These are phyloP conservation scores for Discostella pseudostelligera DNA, from an alignment of 108 stramenopile species.

Conservation along the genomic window DNA sequence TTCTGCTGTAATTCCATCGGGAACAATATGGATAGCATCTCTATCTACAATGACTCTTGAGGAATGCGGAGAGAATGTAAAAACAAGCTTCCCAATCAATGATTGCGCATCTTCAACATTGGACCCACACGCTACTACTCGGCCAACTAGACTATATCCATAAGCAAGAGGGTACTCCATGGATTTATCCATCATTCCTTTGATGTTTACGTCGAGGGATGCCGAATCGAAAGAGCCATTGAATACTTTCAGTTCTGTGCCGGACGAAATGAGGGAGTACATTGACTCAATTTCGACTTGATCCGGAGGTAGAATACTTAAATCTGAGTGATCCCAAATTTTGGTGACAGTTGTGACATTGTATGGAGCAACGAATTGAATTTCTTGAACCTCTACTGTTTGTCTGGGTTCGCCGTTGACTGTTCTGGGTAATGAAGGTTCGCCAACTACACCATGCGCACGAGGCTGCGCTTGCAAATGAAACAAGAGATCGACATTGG, in stretches of 20 bases:
- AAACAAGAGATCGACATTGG: slow-evolving; percentile 84
- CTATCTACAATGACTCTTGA: slow-evolving; percentile 68
- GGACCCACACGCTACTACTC: slow-evolving; percentile 67
- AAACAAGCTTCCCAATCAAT: slow-evolving; percentile 70
- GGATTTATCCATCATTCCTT: slow-evolving; percentile 79
- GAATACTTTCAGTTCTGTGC: slow-evolving; percentile 92
- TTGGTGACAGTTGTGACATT: slow-evolving; percentile 55
- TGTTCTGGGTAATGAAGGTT: too few relatives aligned
- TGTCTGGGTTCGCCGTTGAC: background rate
- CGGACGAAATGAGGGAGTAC: slow-evolving; percentile 87
- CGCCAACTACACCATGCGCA: background rate
- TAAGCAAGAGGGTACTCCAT: slow-evolving; percentile 89
- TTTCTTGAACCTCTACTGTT: slow-evolving; percentile 41
- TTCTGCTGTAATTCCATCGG: slow-evolving; percentile 76
- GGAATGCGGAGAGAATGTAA: slow-evolving; percentile 87
- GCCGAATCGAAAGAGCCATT: slow-evolving; percentile 82
- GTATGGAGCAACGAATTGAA: slow-evolving; percentile 63
- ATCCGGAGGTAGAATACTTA: slow-evolving; percentile 40
- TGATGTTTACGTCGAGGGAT: slow-evolving; percentile 80
- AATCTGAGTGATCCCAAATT: slow-evolving; percentile 20
- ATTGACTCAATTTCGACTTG: slow-evolving; percentile 71
- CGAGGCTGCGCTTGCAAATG: slow-evolving; percentile 19
- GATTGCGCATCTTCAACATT: slow-evolving; percentile 52
- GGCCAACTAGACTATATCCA: slow-evolving; percentile 87
- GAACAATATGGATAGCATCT: slow-evolving; percentile 76